These are phyloP conservation scores for Crucibulum laeve DNA, from an alignment of 768 basidiomycete species.

Conservation along the genomic window DNA sequence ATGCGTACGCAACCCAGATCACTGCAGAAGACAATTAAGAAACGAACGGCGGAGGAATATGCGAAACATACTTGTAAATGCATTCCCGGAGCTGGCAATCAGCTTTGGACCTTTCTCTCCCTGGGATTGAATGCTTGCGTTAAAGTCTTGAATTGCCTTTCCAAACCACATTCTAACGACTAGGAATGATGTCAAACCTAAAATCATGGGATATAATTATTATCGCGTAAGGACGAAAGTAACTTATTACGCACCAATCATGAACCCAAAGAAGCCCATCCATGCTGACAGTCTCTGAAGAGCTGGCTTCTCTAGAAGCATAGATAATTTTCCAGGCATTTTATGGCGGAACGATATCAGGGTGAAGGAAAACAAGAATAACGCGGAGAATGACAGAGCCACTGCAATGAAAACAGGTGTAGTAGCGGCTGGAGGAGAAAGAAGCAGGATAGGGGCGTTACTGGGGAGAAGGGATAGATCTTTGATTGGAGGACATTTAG, in stretches of 20 bases:
- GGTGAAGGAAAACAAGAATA: slow-evolving; percentile 67
- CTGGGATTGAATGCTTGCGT: slow-evolving; percentile 49
- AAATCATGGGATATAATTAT: slow-evolving; percentile 1
- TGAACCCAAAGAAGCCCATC: slow-evolving; percentile 74
- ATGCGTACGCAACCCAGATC: slow-evolving; percentile 77
- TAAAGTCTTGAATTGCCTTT: slow-evolving; percentile 77
- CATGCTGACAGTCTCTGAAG: slow-evolving; percentile 62
- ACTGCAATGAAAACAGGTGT: slow-evolving; percentile 64
- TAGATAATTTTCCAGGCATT: slow-evolving; percentile 49
- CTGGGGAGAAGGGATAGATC: slow-evolving; percentile 62
- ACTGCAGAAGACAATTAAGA: slow-evolving; percentile 34
- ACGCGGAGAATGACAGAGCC: slow-evolving; percentile 46
- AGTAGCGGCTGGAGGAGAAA: slow-evolving; percentile 57
- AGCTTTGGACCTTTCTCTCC: slow-evolving; percentile 54
- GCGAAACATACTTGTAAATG: slow-evolving; percentile 61
- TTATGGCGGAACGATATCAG: slow-evolving; percentile 63
- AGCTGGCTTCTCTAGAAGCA: slow-evolving; percentile 48
- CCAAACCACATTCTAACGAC: slow-evolving; percentile 79
- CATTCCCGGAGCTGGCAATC: slow-evolving; percentile 61
- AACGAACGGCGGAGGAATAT: not conserved
- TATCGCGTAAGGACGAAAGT: not conserved
- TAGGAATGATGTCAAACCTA: slow-evolving; percentile 67
- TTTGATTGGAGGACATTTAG: slow-evolving; percentile 17
- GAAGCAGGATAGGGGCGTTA: slow-evolving; percentile 48
- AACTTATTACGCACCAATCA: slow-evolving; percentile 44